Conservation (phyloP, 73 alveolate genomes). For the Paramecium octaurelia region DNA sequence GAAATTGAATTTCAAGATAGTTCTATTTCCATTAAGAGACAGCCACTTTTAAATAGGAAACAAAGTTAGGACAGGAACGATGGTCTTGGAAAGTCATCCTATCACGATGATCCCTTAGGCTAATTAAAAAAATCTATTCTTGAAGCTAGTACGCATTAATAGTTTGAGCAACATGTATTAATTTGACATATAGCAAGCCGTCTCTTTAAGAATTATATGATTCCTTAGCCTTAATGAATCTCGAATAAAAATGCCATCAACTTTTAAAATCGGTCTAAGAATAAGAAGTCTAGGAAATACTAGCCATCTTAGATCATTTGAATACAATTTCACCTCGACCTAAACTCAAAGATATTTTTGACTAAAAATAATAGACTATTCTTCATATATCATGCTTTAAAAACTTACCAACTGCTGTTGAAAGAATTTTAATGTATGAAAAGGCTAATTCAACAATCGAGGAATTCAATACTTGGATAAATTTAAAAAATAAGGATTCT, state of each 20-base stretch:
- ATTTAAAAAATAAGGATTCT: conserved; percentile 80
- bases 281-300: not conserved
- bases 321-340: not conserved
- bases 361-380: conserved; percentile 57
- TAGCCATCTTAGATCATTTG: not conserved
- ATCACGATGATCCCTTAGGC: not conserved
- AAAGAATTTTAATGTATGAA: not conserved
- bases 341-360: not conserved
- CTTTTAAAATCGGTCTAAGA: not conserved
- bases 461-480: conserved; percentile 70
- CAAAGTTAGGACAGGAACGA: not conserved
- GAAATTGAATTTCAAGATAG: not conserved
- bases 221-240: not conserved
- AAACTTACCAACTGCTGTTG: not conserved
- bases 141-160: not conserved
- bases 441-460: conserved; percentile 15
- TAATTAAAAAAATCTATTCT: not conserved
- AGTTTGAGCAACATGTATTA: not conserved
- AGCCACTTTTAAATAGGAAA: not conserved
- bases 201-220: not conserved
- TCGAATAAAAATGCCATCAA: not conserved
- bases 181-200: not conserved
- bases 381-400: conserved; percentile 74
- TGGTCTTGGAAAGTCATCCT: not conserved
- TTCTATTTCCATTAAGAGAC: not conserved